A percentile compares a stretch with the other conserved stretches of the same genome.
Conservation (phyloP, 2,329 filamentous ascomycete species). For the Colletotrichum filicis region DNA sequence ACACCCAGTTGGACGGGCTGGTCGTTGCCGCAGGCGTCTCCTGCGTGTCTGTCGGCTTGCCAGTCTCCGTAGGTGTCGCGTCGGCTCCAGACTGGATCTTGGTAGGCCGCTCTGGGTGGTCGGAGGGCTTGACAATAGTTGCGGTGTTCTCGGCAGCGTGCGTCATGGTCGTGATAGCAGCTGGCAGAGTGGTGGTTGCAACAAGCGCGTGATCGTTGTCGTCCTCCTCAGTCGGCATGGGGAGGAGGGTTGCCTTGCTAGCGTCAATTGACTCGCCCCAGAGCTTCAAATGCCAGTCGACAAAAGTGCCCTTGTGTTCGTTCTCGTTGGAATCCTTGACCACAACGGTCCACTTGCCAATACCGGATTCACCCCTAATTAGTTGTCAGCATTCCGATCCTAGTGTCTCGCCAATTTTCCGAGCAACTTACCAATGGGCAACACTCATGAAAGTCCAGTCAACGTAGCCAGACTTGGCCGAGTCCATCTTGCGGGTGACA, state of each 20-base stretch:
- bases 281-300: slow-evolving; percentile 92
- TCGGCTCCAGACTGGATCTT: slow-evolving; percentile 54
- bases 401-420: no score
- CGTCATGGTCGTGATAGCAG: slow-evolving; percentile 71
- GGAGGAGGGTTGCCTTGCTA: slow-evolving; percentile 77
- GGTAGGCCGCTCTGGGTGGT: slow-evolving; percentile 73
- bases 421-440: slow-evolving; percentile 80
- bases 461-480: slow-evolving; percentile 75
- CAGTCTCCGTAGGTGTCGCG: slow-evolving; percentile 43
- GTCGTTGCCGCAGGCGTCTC: slow-evolving; percentile 50
- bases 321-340: slow-evolving; percentile 88
- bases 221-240: slow-evolving; percentile 84
- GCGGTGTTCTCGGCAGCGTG: slow-evolving; percentile 55
- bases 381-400: not conserved
- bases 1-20: slow-evolving; percentile 79
- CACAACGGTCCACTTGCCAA: slow-evolving; percentile 91
- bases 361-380: slow-evolving; percentile 82
- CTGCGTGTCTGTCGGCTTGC: slow-evolving; percentile 44
- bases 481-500: slow-evolving; percentile 77
- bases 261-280: slow-evolving; percentile 91
- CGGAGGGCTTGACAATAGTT: slow-evolving; percentile 60
- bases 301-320: slow-evolving; percentile 79
- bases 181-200: slow-evolving; percentile 65
- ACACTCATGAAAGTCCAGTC: slow-evolving; percentile 99
- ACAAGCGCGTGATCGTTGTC: slow-evolving; percentile 83